Percentiles rank a stretch among this genome's conserved stretches.
Conservation (phyloP, 306 rosid genomes). For the Quercus cerris region DNA sequence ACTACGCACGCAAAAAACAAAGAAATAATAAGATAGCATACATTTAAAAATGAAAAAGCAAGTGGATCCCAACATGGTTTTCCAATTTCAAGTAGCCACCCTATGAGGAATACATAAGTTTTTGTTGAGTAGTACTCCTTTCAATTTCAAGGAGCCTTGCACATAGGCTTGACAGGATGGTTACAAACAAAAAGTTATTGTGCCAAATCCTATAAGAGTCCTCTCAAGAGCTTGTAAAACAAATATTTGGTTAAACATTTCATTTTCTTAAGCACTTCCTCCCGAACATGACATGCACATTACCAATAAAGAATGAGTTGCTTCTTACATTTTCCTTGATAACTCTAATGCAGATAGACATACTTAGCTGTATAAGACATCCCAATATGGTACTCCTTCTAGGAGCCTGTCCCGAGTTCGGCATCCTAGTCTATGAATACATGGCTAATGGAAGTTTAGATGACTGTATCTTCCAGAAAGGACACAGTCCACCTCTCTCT, state of each 20-base stretch:
- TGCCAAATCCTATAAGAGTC: neutral
- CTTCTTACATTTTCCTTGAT: neutral
- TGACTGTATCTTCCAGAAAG: slow-evolving; percentile 53
- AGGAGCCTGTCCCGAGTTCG: slow-evolving; percentile 93
- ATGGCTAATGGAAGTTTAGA: slow-evolving; percentile 97
- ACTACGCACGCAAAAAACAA: neutral
- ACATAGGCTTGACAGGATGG: neutral
- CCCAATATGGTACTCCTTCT: slow-evolving; percentile 96
- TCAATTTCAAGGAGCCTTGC: neutral
- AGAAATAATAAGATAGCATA: neutral
- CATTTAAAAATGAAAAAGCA: neutral
- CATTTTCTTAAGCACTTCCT: neutral
- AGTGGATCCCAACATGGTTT: neutral
- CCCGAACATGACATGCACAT: neutral
- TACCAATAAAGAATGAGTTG: neutral
- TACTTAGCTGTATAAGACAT: slow-evolving; percentile 87
- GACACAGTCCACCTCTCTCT: slow-evolving; percentile 29
- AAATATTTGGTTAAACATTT: neutral
- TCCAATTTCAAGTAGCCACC: too few relatives aligned
- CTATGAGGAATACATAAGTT: neutral
- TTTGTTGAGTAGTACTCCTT: neutral
- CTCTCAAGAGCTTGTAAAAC: neutral
- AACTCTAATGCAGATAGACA: slow-evolving; percentile 65
- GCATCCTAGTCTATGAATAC: slow-evolving; percentile 77
- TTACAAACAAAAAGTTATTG: neutral